A percentile compares a stretch with the other conserved stretches of the same genome.
Conservation (phyloP, 2,329 filamentous ascomycete genomes). For the Simplicillium aogashimaense region DNA sequence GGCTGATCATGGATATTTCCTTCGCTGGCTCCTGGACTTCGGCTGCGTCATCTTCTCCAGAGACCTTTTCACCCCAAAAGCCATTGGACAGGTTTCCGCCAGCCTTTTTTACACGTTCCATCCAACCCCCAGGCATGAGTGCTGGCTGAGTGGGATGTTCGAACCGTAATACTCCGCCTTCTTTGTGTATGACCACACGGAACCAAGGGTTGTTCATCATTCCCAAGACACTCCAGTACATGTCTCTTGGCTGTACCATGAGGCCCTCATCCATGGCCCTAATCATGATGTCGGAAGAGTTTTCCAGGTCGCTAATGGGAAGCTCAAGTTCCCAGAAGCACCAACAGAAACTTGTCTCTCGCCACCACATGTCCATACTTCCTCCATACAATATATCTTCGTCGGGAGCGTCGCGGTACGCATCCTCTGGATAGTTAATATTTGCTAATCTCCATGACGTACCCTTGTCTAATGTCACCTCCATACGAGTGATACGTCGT, state of each 20-base stretch:
- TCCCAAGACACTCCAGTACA: slow-evolving; percentile 91
- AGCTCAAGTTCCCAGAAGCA: slow-evolving; percentile 80
- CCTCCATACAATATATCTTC: slow-evolving; percentile 63
- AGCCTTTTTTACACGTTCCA: slow-evolving; percentile 78
- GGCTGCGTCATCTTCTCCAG: slow-evolving; percentile 29
- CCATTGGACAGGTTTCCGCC: slow-evolving; percentile 75
- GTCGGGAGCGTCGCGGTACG: slow-evolving; percentile 56
- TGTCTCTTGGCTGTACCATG: slow-evolving; percentile 78
- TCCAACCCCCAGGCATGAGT: slow-evolving; percentile 75
- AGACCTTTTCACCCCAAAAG: slow-evolving; percentile 69
- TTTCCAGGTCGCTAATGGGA: slow-evolving; percentile 47
- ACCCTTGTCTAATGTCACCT: slow-evolving; percentile 75
- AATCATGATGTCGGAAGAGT: slow-evolving; percentile 65
- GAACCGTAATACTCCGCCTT: slow-evolving; percentile 55
- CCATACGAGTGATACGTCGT: slow-evolving; percentile 70
- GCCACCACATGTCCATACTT: slow-evolving; percentile 68
- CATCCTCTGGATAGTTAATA: slow-evolving; percentile 76
- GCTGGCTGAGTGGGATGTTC: slow-evolving; percentile 84
- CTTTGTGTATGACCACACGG: slow-evolving; percentile 64
- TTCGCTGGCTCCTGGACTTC: slow-evolving; percentile 39
- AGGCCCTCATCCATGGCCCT: slow-evolving; percentile 85
- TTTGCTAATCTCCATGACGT: slow-evolving; percentile 69
- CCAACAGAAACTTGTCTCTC: slow-evolving; percentile 81
- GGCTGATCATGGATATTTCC: slow-evolving; percentile 71
- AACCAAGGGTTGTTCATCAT: slow-evolving; percentile 99